Evolutionary conservation across 1,139 yeast genomes (phyloP), one percentile per base, ranked within the genome.

Genomic region (Sugiyamaella novakii): DNA sequence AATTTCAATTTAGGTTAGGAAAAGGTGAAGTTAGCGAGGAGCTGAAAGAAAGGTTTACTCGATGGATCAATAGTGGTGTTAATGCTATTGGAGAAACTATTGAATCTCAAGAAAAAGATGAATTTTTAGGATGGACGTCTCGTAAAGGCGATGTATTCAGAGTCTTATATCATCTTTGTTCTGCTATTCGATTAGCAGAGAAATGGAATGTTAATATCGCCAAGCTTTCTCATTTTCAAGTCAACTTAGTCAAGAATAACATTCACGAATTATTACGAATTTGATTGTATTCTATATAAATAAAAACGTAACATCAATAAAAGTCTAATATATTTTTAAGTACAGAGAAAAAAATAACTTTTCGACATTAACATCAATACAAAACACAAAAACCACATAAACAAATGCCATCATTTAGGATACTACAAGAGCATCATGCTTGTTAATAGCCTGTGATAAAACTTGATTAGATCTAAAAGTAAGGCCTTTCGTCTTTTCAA

Each of bases 401-500:
- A 22, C n/a, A 43, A 25, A 29, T 18, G 19, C 11, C 12, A 12
- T 30, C 25, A 21, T 28, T 43, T 55, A 55, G 11, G 56, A 49
- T 22, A 54, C 52, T 12, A 52, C 54, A 38, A 50, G 25, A 17
- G 53, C 43, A 14, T 56, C 62, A 46, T 59, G 58, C 58, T 59
- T 66, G 57, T 61, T 61, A 39, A 60, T 48, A 41, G 68, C 68
- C 53, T 67, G 68, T 39, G 64, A 54, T 46, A 79, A 68, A 45
- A 78, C 71, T 64, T 79, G 83, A 60, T 73, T 76, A 24, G 82
- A 76, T 61, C 80, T 74, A 67, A 77, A 79, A 28, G 79, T 74
- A 58, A 80, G 68, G 4, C 80, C 81, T 71, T 79, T 80, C 21
- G 84, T 79, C 64, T 76, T 79, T 58, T 80, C 84, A 59, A 77